Evolutionary conservation across 2,329 filamentous ascomycete genomes (phyloP).

Genomic region (Daldinia sp.): DNA sequence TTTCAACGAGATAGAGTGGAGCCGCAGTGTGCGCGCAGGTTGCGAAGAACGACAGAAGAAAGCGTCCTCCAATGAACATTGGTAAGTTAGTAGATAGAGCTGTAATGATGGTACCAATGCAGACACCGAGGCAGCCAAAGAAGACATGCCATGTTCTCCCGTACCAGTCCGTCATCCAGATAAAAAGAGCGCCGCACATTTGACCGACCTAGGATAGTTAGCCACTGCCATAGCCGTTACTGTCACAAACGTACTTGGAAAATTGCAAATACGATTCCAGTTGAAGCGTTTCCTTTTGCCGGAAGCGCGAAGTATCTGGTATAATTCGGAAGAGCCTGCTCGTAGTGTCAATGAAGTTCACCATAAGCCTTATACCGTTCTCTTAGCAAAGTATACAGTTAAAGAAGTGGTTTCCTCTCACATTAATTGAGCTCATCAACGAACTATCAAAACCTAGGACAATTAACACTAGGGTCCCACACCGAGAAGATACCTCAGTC

Average conservation of each 20-base stretch:
- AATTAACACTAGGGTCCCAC: conserved; percentile 14
- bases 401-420: conserved; percentile 28
- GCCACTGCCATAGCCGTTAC: neutral
- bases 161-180: conserved; percentile 59
- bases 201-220: conserved; percentile 54
- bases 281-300: conserved; percentile 54
- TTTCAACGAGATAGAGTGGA: conserved; percentile 70
- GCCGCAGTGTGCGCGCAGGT: conserved; percentile 68
- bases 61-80: conserved; percentile 65
- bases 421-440: conserved; percentile 60
- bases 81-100: conserved; percentile 58
- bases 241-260: conserved; percentile 48
- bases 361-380: neutral
- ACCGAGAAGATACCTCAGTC: neutral
- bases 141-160: conserved; percentile 59
- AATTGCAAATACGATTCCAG: conserved; percentile 60
- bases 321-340: conserved; percentile 55
- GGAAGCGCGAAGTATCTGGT: conserved; percentile 56
- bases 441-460: conserved; percentile 56
- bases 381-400: neutral
- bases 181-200: conserved; percentile 58
- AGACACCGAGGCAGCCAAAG: conserved; percentile 61
- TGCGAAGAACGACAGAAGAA: conserved; percentile 65
- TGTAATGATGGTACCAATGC: conserved; percentile 64
- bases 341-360: neutral